Conservation (phyloP, 192 early-diverging fungal species). For the Podila verticillata region DNA sequence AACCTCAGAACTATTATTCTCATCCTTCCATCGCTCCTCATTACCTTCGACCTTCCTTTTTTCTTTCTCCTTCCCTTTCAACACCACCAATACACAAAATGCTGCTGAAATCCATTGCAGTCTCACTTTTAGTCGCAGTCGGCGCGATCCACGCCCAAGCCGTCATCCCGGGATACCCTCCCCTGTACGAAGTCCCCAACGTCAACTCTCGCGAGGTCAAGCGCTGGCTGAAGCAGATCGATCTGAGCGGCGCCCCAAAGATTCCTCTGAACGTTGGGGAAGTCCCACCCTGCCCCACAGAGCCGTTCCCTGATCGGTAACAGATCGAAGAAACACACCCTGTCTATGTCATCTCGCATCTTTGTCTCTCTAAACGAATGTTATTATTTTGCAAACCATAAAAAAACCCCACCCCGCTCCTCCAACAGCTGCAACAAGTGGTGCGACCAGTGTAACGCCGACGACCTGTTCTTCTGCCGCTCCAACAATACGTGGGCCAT, state of each 20-base stretch:
- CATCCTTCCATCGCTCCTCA: neutral
- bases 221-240: neutral
- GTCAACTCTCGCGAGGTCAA: neutral
- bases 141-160: neutral
- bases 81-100: neutral
- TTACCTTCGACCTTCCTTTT: neutral
- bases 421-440: conserved; percentile 18
- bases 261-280: conserved; percentile 12
- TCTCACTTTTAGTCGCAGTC: neutral
- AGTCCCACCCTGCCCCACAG: conserved; percentile 7
- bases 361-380: neutral
- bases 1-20: no score
- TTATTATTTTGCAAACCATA: no score
- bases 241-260: neutral
- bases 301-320: neutral
- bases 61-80: neutral
- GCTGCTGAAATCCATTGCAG: neutral
- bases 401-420: neutral
- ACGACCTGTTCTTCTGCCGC: conserved; percentile 28
- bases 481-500: conserved; percentile 54
- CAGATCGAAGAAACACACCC: neutral
- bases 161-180: neutral
- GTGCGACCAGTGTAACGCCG: neutral
- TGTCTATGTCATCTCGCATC: neutral
- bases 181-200: neutral